Conservation (phyloP, 768 basidiomycete genomes). For the Cystobasidium tubakii region DNA sequence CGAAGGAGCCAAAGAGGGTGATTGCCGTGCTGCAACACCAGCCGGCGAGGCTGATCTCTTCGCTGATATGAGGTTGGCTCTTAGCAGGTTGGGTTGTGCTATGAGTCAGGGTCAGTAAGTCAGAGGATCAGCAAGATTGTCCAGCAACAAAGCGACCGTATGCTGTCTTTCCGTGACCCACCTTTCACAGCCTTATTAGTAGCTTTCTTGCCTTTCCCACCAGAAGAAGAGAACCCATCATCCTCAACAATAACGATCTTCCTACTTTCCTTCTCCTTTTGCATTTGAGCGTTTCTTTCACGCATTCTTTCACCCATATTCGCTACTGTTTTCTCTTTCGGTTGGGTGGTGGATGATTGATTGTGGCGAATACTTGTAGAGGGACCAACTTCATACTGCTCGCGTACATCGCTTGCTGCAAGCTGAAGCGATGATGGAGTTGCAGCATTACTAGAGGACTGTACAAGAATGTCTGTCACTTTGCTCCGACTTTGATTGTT, state of each 20-base stretch:
- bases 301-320: constrained; percentile 34
- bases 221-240: neutral
- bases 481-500: neutral
- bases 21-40: neutral
- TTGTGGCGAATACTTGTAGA: constrained; percentile 8
- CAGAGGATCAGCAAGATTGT: neutral
- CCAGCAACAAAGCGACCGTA: neutral
- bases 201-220: constrained; percentile 22
- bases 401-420: neutral
- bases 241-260: constrained; percentile 32
- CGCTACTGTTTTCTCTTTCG: constrained; percentile 15
- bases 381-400: neutral
- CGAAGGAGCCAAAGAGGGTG: neutral
- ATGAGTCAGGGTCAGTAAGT: neutral
- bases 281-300: constrained; percentile 21
- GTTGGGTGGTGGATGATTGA: neutral
- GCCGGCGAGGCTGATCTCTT: constrained; percentile 20
- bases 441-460: neutral
- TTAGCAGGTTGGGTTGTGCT: constrained; percentile 9
- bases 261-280: constrained; percentile 26
- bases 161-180: too few relatives aligned
- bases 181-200: neutral
- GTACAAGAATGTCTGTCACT: neutral
- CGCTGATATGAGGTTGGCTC: neutral
- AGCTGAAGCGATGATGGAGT: neutral